Evolutionary conservation across 768 basidiomycete species (phyloP), one percentile per base, ranked within the genome.

Genomic region (Termitomyces sp.): DNA sequence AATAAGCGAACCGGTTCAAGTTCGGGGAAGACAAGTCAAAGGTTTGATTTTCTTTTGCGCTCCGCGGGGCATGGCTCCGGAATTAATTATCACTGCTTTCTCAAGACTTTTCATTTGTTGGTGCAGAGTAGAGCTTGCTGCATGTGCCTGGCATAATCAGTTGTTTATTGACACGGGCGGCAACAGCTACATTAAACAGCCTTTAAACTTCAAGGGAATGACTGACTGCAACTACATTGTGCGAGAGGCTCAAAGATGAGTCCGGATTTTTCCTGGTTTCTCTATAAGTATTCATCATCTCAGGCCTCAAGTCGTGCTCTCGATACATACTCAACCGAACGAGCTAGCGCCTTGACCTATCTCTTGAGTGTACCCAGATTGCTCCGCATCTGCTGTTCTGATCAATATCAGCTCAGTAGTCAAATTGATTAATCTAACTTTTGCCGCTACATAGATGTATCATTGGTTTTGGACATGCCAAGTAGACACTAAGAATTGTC

Each of bases 31-130:
- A 12, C 39, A n/a, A n/a, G 8, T 41, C n/a, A n/a, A 3, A 18
- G 18, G 39, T 41, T 41, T 8, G n/a, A 9, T 20, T 20, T 20
- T 20, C 1, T 44, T 55, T 51, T 31, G 20, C 36, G 10, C 52
- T 53, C 60, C 60, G 60, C 54, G 57, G 39, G 50, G 29, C 10
- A 34, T 26, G 29, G 41, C 42, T 37, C 37, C 31, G 29, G 34
- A 33, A n/a, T n/a, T n/a, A n/a, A n/a, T n/a, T n/a, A n/a, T 29
- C 29, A 29, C 29, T 29, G 3, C 6, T 42, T 55, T 50, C 56
- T 26, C 33, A 18, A 9, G 9, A 26, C 46, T 31, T 52, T 46
- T 39, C 13, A 15, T 29, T 24, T 24, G 26, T 10, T 28, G 42
- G 22, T 22, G 16, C 42, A 44, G 8, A 41, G 42, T 22, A 7